Conservation (phyloP, 345 rosid genomes). For the Rhodomyrtus tomentosa region DNA sequence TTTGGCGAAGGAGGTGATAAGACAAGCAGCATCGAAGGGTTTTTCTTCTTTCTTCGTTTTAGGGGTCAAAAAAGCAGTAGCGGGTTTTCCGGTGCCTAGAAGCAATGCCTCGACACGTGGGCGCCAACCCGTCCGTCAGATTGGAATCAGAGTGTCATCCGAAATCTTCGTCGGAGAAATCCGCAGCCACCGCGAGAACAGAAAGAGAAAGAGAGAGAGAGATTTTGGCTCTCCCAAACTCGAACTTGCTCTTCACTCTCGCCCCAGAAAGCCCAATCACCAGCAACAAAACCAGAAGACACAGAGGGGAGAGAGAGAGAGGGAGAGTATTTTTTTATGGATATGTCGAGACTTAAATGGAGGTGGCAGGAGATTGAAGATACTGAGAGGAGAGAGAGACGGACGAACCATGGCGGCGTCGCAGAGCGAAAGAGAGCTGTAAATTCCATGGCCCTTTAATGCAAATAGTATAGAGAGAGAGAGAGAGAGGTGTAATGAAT, state of each 20-base stretch:
- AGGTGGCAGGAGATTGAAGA: not conserved
- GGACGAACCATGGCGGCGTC: not conserved
- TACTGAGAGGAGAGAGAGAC: not conserved
- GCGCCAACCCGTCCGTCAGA: not conserved
- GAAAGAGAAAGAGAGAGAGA: not conserved
- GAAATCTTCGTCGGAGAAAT: not conserved
- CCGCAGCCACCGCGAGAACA: not conserved
- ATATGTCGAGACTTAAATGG: not conserved
- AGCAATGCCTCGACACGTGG: constrained; percentile 4
- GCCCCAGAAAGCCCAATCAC: not conserved
- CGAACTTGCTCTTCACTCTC: not conserved
- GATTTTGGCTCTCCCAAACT: not conserved
- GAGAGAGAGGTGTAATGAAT: not conserved
- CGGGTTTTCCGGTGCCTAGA: not conserved
- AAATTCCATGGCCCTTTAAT: not conserved
- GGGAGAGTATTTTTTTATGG: not conserved
- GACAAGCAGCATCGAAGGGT: not conserved
- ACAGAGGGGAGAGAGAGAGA: not conserved
- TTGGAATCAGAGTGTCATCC: not conserved
- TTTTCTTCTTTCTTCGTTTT: too few relatives aligned
- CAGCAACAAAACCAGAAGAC: not conserved
- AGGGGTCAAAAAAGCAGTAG: not conserved
- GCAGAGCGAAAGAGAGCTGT: not conserved
- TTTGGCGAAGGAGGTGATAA: not conserved
- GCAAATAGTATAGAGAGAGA: not conserved